These are phyloP conservation scores for Solanum piurae DNA, from an alignment of 257 asterid genomes.

Conservation along the genomic window DNA sequence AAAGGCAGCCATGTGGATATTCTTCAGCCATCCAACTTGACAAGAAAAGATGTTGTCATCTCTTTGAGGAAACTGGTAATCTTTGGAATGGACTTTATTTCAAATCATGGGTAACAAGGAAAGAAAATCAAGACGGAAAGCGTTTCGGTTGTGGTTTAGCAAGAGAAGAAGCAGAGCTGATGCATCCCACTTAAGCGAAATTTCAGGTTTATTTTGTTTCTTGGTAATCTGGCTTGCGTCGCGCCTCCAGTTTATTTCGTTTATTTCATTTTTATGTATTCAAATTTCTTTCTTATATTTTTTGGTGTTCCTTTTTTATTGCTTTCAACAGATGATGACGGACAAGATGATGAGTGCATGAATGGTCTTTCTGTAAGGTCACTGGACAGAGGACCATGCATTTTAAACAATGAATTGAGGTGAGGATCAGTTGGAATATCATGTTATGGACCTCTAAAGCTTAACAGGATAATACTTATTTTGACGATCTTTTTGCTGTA, in stretches of 20 bases:
- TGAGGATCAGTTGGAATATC: not conserved
- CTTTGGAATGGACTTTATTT: constrained; percentile 12
- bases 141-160: constrained; percentile 50
- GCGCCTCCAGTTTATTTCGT: not conserved
- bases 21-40: not conserved
- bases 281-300: not conserved
- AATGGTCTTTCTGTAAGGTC: constrained; percentile 15
- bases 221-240: not conserved
- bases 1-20: not conserved
- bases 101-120: constrained; percentile 46
- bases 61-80: not conserved
- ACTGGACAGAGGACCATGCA: constrained; percentile 35
- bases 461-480: not conserved
- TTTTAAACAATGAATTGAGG: constrained; percentile 44
- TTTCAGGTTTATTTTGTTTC: constrained; percentile 30
- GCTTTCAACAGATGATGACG: constrained; percentile 27
- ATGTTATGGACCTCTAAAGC: not conserved
- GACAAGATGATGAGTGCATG: constrained; percentile 27
- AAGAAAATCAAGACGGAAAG: constrained; percentile 18
- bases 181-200: constrained; percentile 15
- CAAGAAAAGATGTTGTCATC: not conserved
- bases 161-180: constrained; percentile 52
- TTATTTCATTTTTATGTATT: not conserved
- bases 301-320: not conserved
- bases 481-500: constrained; percentile 6